Evolutionary conservation across 495 filamentous ascomycete genomes (phyloP), one percentile per base, ranked within the genome.

Genomic region (Extremus antarcticus): DNA sequence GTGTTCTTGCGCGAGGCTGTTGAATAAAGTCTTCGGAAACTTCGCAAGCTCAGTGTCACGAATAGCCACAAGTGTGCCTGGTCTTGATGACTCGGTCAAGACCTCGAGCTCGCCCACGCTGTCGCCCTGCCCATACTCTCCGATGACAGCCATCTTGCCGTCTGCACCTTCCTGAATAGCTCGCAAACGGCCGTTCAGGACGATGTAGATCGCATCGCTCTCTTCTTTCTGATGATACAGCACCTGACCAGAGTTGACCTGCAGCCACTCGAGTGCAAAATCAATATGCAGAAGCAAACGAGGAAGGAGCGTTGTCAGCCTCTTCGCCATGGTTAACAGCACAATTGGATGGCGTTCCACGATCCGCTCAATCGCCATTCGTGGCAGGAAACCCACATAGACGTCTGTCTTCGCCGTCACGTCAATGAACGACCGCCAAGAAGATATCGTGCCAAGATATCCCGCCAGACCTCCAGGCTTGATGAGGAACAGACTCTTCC

Each of bases 371-470:
- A 98, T 76, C 1, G 90, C 89, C 1, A 80, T 76, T 41, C 90
- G 75, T 0, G 92, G 90, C 3, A 98, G 77, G 63, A 98, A 98
- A 16, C 92, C 92, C 29, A 97, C 94, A 65, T 96, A 97, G 25
- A 97, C 92, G 72, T 98, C 94, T 1, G 94, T 97, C 72, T 96
- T 96, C 9, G 92, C 92, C 35, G 90, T 84, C 8, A 98, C 90
- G 64, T 97, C 92, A 21, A 95, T 90, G 66, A 97, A 95, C 0
- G 94, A 97, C 25, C 92, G 78, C 64, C 95, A 92, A 0, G 91
- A 95, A 0, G 92, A 95, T 20, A 97, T 83, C 0, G 87, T 88
- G 4, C 92, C 89, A 22, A 96, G 79, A 62, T 98, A 98, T 1
- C 92, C 94, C 35, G 92, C 92, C 29, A 98, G 80, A 0, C 90